Base-by-base conservation (phyloP, 306 rosid species). In the Arachis hypogaea region DNA sequence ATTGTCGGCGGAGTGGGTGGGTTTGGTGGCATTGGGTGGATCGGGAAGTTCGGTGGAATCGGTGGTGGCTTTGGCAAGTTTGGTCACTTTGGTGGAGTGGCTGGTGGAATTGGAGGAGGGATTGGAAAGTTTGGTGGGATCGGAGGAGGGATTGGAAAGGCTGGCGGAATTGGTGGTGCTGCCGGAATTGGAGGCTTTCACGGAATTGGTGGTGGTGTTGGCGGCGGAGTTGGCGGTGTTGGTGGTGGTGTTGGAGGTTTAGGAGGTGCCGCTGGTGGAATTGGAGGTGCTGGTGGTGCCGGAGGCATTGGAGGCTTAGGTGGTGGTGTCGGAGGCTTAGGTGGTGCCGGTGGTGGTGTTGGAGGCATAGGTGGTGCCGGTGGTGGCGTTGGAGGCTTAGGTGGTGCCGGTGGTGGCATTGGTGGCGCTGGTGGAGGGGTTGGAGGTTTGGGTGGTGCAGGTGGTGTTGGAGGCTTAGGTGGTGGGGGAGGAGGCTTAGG, bases 321-420 rank as follows among this genome's bases (percentile, higher is more conserved):
- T 11, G 61, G 64, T 3, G 76, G 68, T 3, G 63, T 2, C 0
- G 70, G 88, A 1, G 92, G 92, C 0, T 77, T 86, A 7, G 70
- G 73, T 3, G 78, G 73, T 3, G 30, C 4, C 33, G 71, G 72
- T 3, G 77, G 71, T 0, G 71, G 71, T 0, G 1, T 42, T 0
- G 76, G 77, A 14, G 82, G 65, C 7, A 8, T 9, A 3, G 73
- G 72, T 49, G 80, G 61, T 11, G 7, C 8, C 1, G 77, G 62
- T 56, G 77, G 73, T 3, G 69, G 77, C 0, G 59, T 10, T 0
- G 73, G 71, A 4, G 30, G 51, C 3, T 33, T 64, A 9, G 83
- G 79, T 28, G 72, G 94, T 3, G 80, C 71, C 6, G 85, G 77
- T 5, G 8, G 16, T 2, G 61, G 56, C 2, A 5, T 73, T 0